Conservation (phyloP, 768 basidiomycete genomes). For the Tulasnella sp. region DNA sequence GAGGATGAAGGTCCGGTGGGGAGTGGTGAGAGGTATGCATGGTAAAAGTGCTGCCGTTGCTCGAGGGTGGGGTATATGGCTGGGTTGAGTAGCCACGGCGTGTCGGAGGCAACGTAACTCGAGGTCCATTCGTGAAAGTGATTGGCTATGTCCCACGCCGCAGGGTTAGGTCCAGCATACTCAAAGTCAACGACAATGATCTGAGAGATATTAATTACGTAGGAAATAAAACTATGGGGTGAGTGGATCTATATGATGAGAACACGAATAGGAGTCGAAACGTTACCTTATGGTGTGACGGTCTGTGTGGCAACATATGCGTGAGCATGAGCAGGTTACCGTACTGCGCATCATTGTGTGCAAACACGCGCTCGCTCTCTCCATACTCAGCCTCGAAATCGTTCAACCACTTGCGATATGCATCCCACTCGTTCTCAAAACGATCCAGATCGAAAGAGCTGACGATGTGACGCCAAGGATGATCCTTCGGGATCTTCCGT, state of each 20-base stretch:
- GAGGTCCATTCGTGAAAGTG: constrained; percentile 98
- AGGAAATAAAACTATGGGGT: too few species aligned
- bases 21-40: constrained; percentile 57
- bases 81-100: constrained; percentile 54
- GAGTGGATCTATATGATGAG: neutral
- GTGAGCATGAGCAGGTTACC: constrained; percentile 80
- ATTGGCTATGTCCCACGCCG: constrained; percentile 92
- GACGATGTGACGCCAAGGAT: constrained; percentile 20
- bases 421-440: constrained; percentile 54
- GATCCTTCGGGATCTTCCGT: constrained; percentile 5
- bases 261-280: neutral
- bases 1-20: constrained; percentile 7
- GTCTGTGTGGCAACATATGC: constrained; percentile 40
- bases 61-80: constrained; percentile 58
- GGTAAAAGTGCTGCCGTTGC: constrained; percentile 76
- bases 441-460: constrained; percentile 50
- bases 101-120: constrained; percentile 59
- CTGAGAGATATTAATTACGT: constrained; percentile 34
- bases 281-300: constrained; percentile 68
- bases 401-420: constrained; percentile 61
- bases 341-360: constrained; percentile 94
- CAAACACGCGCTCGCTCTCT: constrained; percentile 59
- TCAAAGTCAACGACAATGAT: constrained; percentile 97
- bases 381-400: constrained; percentile 46
- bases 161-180: constrained; percentile 86